Base-by-base conservation (phyloP, 1,139 yeast species). In the Blastobotrys persicus region DNA sequence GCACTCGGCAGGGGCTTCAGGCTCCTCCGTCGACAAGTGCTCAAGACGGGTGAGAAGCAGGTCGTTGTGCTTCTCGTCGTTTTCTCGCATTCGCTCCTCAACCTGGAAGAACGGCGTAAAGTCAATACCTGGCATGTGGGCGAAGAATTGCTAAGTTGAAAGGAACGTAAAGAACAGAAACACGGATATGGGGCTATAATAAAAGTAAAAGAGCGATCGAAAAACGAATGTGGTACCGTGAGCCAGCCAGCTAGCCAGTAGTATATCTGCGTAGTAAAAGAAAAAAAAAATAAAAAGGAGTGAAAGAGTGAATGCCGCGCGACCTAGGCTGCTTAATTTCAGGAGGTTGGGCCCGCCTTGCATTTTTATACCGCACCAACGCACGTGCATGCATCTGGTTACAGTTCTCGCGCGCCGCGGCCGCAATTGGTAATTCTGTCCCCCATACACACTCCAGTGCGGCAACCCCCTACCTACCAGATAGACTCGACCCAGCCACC, bases 1-100 rank as follows among this genome's bases (percentile, higher is more conserved):
- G 41, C 53, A 50, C 20, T 50, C 53, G 4, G 33, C 16, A 2
- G 50, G 50, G 9, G 34, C 45, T 20, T 34, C 39, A 1, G 52
- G 35, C 20, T 42, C 37, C 17, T 49, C 49, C 13, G 41, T 31
- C 18, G 40, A 40, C 4, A 49, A 38, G 17, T 45, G 48, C 4
- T 39, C 40, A 31, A 49, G 34, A 5, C 52, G 46, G 12, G 28
- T 31, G 20, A 37, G 20, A 9, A 49, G 44, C 33, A 45, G 33
- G 23, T 47, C 50, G 19, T 34, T 34, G 11, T 34, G 39, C 20
- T 14, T 34, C 17, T 34, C 39, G 20, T 34, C 39, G 12, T 34
- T 34, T 12, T 34, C 39, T 16, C 39, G 13, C 39, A 34, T 34
- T 12, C 39, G 39, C 20, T 17, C 39, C 20, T 34, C 39, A n/a